phyloP scores from a whole-genome alignment of 2,329 filamentous ascomycete species.

The Fusarium euwallaceae region DNA sequence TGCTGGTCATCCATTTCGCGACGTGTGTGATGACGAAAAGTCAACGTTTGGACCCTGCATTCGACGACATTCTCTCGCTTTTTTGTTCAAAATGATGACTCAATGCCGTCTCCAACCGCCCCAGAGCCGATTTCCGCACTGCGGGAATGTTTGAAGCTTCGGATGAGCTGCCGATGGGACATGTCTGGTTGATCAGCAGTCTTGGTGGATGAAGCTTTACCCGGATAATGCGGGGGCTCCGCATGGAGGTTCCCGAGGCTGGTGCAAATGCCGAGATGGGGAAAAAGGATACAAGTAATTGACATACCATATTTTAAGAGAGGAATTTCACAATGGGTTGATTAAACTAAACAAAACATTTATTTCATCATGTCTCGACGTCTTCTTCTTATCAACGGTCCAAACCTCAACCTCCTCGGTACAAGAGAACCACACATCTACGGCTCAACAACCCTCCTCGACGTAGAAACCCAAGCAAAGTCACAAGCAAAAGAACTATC shows the following conservation, averaged over 20 bases:
- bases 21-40: constrained; percentile 14
- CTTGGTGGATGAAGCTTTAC: constrained; percentile 45
- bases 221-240: constrained; percentile 30
- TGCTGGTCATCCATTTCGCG: constrained; percentile 57
- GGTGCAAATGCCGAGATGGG: constrained; percentile 14
- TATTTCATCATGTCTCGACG: constrained; percentile 51
- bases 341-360: background rate
- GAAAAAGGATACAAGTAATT: constrained; percentile 25
- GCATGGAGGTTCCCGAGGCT: background rate
- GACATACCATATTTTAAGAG: constrained; percentile 3
- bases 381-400: constrained; percentile 84
- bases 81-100: constrained; percentile 26
- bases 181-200: constrained; percentile 1
- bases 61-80: background rate
- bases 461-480: constrained; percentile 66
- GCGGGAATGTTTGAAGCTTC: constrained; percentile 36
- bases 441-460: constrained; percentile 75
- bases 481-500: constrained; percentile 63
- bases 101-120: constrained; percentile 39
- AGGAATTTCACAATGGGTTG: background rate
- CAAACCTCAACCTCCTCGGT: constrained; percentile 85
- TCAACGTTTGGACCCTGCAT: background rate
- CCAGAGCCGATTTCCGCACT: constrained; percentile 15
- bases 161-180: constrained; percentile 30
- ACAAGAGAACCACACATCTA: constrained; percentile 81